Conservation (phyloP, 2,329 filamentous ascomycete genomes). For the Cladosporium sphaerospermum region DNA sequence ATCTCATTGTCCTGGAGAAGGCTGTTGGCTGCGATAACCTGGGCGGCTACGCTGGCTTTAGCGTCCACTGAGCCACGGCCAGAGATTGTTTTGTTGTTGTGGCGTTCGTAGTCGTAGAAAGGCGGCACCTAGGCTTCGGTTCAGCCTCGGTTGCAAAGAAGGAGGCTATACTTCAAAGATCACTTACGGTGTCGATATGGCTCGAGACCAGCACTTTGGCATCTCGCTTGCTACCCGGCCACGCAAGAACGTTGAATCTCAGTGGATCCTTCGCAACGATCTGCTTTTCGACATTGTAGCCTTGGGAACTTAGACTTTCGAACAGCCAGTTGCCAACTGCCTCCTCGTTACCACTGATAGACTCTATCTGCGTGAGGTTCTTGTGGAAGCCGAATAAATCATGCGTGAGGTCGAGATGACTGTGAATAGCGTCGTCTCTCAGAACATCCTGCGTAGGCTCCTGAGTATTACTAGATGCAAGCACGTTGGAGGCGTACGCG, state of each 20-base stretch:
- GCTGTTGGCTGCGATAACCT: slow-evolving; percentile 61
- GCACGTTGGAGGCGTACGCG: neutral
- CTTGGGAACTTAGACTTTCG: slow-evolving; percentile 55
- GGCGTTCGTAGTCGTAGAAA: slow-evolving; percentile 59
- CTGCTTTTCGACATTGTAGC: slow-evolving; percentile 60
- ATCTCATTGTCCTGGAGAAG: slow-evolving; percentile 39
- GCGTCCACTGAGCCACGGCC: slow-evolving; percentile 68
- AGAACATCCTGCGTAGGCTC: neutral
- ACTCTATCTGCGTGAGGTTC: slow-evolving; percentile 66
- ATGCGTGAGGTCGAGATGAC: slow-evolving; percentile 22
- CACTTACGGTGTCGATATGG: slow-evolving; percentile 68
- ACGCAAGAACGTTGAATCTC: slow-evolving; percentile 75
- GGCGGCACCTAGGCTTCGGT: slow-evolving; percentile 45
- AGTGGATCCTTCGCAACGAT: slow-evolving; percentile 35
- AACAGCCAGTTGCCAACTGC: slow-evolving; percentile 63
- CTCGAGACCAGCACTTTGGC: slow-evolving; percentile 64
- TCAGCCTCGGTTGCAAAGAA: neutral
- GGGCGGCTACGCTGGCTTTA: slow-evolving; percentile 58
- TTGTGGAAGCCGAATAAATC: slow-evolving; percentile 67
- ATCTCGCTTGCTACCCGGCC: slow-evolving; percentile 42
- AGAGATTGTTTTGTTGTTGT: slow-evolving; percentile 44
- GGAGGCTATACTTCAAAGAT: neutral
- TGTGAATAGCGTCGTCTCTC: neutral
- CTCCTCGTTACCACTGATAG: slow-evolving; percentile 63
- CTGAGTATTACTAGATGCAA: neutral